Conservation (phyloP, 495 filamentous ascomycete genomes). For the Talaromyces wortmannii region DNA sequence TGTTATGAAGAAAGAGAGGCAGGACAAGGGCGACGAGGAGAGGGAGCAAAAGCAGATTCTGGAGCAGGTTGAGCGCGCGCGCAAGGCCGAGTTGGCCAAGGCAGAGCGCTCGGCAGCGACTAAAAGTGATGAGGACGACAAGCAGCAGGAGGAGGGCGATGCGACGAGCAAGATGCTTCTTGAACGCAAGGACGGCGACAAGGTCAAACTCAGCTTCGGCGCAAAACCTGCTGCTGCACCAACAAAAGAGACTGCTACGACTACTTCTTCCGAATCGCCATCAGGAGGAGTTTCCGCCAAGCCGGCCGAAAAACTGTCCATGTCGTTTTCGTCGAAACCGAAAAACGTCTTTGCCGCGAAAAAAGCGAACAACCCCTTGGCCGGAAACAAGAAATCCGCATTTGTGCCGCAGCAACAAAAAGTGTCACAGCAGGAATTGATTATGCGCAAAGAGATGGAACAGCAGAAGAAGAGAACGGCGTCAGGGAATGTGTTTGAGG, state of each 20-base stretch:
- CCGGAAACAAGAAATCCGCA: slow-evolving; percentile 52
- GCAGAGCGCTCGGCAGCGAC: slow-evolving; percentile 35
- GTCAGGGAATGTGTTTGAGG: slow-evolving; percentile 8
- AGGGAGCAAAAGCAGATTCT: slow-evolving; percentile 71
- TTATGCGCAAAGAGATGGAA: slow-evolving; percentile 79
- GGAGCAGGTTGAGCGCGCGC: slow-evolving; percentile 76
- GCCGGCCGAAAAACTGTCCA: slow-evolving; percentile 34
- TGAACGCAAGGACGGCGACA: slow-evolving; percentile 71
- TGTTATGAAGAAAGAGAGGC: slow-evolving; percentile 71
- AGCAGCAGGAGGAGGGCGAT: slow-evolving; percentile 38
- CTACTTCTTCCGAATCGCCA: not conserved
- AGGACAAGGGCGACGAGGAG: slow-evolving; percentile 86
- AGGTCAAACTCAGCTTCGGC: slow-evolving; percentile 61
- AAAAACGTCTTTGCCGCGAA: slow-evolving; percentile 74
- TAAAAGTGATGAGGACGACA: slow-evolving; percentile 49
- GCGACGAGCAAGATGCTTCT: slow-evolving; percentile 37
- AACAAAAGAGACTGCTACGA: slow-evolving; percentile 13
- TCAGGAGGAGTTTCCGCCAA: not conserved
- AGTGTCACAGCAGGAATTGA: slow-evolving; percentile 83
- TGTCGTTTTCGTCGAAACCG: slow-evolving; percentile 58
- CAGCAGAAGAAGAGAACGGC: slow-evolving; percentile 56
- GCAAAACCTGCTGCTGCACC: slow-evolving; percentile 25
- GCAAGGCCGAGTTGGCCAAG: slow-evolving; percentile 32
- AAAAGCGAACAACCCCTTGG: slow-evolving; percentile 55
- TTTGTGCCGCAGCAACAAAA: slow-evolving; percentile 60